Base-by-base conservation (phyloP, 1,284 basidiomycete species). In the Fomitopsis pinicola region DNA sequence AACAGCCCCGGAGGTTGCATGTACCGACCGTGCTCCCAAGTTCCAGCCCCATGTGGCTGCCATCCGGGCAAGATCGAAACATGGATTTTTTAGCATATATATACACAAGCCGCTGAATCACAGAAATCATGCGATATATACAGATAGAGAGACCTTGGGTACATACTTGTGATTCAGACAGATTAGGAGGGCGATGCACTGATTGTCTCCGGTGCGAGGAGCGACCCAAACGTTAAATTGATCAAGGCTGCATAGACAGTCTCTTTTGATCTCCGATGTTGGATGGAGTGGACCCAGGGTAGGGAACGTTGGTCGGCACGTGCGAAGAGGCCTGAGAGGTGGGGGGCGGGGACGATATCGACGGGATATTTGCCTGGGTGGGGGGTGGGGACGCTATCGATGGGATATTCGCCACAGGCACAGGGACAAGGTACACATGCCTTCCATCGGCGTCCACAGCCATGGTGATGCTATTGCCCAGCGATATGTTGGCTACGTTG, bases 291-390 rank as follows among this genome's bases (percentile, higher is more conserved):
- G 44, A 52, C 42, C 33, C 33, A 0, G 56, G 53, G 30, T 40
- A 59, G 28, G 60, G 62, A 9, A 61, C 57, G 36, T 65, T 60
- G 2, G 56, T 59, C 8, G 64, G 56, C n/a, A 63, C 35, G 35
- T 62, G 63, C 4, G 55, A 59, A 1, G 65, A 60, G 4, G 67
- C 64, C 10, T 66, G 59, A 17, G 62, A 61, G 54, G 59, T 55
- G 44, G 35, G 38, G 8, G 40, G 52, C 14, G 45, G 42, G 22
- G 56, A 58, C 17, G 42, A 44, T 17, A 45, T n/a, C 12, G 56
- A 48, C 5, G 56, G 56, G 12, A 45, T 19, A 33, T 28, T 35
- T n/a, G 26, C 26, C 5, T n/a, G n/a, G 54, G 59, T 55, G 44
- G 35, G 38, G 8, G 40, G 52, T 6, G 45, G 42, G 22, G 56